These are phyloP conservation scores for Cyclotella choctawhatcheeana DNA, from an alignment of 108 stramenopile genomes.

Conservation along the genomic window DNA sequence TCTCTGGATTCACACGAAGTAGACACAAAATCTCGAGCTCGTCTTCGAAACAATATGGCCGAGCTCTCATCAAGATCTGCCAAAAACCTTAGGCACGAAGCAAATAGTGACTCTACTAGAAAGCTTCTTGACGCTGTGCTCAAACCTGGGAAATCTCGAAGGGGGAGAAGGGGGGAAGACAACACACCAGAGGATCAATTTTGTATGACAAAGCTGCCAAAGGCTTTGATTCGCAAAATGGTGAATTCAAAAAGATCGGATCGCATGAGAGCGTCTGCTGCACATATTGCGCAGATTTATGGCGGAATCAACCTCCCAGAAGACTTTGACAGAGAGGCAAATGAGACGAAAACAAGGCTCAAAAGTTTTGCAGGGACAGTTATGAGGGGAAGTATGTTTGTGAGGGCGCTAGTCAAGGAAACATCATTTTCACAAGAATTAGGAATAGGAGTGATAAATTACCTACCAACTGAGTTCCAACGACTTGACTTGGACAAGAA, in stretches of 20 bases:
- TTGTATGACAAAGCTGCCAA: background rate
- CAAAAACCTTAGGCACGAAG: background rate
- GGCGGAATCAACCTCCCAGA: background rate
- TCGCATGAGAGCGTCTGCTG: slow-evolving; percentile 2
- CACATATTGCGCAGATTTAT: slow-evolving; percentile 3
- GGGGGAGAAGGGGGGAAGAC: too few species aligned
- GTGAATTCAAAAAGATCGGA: background rate
- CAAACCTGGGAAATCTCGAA: background rate
- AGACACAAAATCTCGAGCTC: too few species aligned
- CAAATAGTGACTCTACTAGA: background rate
- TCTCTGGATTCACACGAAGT: background rate
- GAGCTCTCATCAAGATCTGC: background rate
- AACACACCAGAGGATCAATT: too few species aligned
- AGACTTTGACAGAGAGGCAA: background rate
- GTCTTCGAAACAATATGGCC: too few species aligned
- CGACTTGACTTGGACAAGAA: slow-evolving; percentile 8
- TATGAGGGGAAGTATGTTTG: background rate
- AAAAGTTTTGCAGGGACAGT: background rate
- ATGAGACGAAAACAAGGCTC: background rate
- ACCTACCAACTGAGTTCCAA: slow-evolving; percentile 25
- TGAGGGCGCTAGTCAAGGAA: background rate
- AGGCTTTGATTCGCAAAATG: background rate
- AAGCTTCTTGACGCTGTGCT: background rate
- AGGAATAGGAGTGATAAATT: slow-evolving; percentile 5
- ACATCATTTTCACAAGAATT: too few species aligned